A percentile compares a stretch with the other conserved stretches of the same genome.
Conservation (phyloP, 441 rosid species). For the Gossypium laxum region DNA sequence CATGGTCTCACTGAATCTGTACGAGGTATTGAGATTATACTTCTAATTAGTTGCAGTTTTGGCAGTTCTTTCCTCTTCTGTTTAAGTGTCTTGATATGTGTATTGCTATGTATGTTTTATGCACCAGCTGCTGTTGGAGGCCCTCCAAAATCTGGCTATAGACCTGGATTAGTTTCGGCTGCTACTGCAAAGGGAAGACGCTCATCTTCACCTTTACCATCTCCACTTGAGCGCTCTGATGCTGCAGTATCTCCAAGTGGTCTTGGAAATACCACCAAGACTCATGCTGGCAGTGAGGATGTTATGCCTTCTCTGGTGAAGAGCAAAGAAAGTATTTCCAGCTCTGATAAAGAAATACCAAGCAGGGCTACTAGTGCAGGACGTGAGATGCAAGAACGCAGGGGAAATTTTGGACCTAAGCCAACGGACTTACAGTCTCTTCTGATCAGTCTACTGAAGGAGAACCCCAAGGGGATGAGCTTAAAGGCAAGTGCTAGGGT, state of each 20-base stretch:
- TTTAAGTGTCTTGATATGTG: slow-evolving; percentile 1
- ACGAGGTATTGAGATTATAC: not conserved
- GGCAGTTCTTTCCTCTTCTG: not conserved
- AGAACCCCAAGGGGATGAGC: slow-evolving; percentile 75
- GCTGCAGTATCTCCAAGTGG: slow-evolving; percentile 46
- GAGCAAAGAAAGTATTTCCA: slow-evolving; percentile 40
- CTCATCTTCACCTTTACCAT: slow-evolving; percentile 63
- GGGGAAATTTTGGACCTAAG: slow-evolving; percentile 36
- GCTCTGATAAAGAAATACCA: slow-evolving; percentile 47
- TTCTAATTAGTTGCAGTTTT: not conserved
- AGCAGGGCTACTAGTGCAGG: slow-evolving; percentile 27
- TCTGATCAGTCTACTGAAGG: slow-evolving; percentile 48
- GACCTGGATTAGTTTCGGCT: slow-evolving; percentile 37
- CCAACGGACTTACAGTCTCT: slow-evolving; percentile 55
- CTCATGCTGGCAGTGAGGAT: slow-evolving; percentile 33
- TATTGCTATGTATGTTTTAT: slow-evolving; percentile 12
- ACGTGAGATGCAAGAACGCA: slow-evolving; percentile 36
- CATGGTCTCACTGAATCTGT: not conserved
- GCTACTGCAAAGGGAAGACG: slow-evolving; percentile 41
- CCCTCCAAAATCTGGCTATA: slow-evolving; percentile 42
- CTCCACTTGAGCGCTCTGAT: slow-evolving; percentile 53
- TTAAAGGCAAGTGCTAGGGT: slow-evolving; percentile 47
- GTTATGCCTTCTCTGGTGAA: slow-evolving; percentile 29
- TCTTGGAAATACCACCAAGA: slow-evolving; percentile 38
- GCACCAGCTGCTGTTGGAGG: slow-evolving; percentile 40